phyloP scores from a whole-genome alignment of 257 asterid genomes.

The Nicotiana otophora region DNA sequence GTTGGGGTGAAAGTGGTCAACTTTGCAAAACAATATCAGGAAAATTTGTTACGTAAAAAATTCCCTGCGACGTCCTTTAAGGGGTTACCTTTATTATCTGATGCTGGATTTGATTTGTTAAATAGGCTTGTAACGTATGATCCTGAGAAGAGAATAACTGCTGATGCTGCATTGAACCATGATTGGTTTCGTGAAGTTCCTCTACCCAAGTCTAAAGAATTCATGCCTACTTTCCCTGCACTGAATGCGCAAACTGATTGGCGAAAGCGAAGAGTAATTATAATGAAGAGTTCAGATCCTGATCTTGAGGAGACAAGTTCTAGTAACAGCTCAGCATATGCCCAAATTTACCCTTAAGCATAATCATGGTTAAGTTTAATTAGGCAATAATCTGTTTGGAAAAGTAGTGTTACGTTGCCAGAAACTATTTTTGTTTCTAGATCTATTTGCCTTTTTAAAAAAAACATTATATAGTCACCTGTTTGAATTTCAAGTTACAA shows the following conservation, averaged over 20 bases:
- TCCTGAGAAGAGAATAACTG: slow-evolving; percentile 71
- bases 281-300: too few relatives aligned
- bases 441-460: too few relatives aligned
- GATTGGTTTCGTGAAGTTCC: slow-evolving; percentile 81
- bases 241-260: slow-evolving; percentile 68
- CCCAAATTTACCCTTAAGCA: neutral
- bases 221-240: slow-evolving; percentile 77
- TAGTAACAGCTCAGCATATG: slow-evolving; percentile 18
- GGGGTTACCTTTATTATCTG: slow-evolving; percentile 67
- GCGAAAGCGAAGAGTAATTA: slow-evolving; percentile 31
- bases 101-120: slow-evolving; percentile 75
- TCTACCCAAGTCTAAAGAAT: slow-evolving; percentile 65
- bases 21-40: slow-evolving; percentile 76
- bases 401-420: too few relatives aligned
- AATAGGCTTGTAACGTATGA: slow-evolving; percentile 70
- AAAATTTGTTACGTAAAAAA: slow-evolving; percentile 45
- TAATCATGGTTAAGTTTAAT: too few relatives aligned
- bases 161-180: slow-evolving; percentile 64
- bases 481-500: too few relatives aligned
- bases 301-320: slow-evolving; percentile 27
- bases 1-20: slow-evolving; percentile 50
- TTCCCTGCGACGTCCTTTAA: slow-evolving; percentile 61
- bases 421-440: too few relatives aligned
- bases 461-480: too few relatives aligned
- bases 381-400: too few relatives aligned